Conservation (phyloP, 1,139 yeast species). For the Chernovozyma sophiae-reginae region DNA sequence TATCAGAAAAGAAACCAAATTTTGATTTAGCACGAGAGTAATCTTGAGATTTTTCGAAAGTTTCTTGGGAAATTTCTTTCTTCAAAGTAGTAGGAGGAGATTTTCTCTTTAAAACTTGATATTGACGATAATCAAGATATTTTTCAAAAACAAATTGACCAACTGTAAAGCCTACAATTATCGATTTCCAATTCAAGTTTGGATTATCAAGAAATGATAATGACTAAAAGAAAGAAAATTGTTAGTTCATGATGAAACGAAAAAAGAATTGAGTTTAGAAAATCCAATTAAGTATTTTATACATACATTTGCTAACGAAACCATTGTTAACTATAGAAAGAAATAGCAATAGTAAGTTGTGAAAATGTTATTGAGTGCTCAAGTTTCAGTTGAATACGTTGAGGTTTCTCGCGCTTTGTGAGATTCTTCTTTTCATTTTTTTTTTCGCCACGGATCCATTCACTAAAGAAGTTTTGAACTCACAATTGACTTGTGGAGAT, state of each 20-base stretch:
- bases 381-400: no score
- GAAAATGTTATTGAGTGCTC: no score
- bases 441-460: no score
- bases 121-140: conserved; percentile 74
- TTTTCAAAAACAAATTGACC: conserved; percentile 75
- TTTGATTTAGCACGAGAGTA: conserved; percentile 80
- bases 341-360: no score
- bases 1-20: conserved; percentile 57
- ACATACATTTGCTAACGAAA: conserved; percentile 21
- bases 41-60: conserved; percentile 72
- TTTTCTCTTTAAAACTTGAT: conserved; percentile 52
- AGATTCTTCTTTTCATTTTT: no score
- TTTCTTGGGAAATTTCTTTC: conserved; percentile 63
- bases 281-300: no score
- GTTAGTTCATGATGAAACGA: not conserved
- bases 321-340: no score
- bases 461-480: no score
- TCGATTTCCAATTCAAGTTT: conserved; percentile 70
- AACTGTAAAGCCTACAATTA: conserved; percentile 70
- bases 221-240: conserved; percentile 13
- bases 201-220: conserved; percentile 35
- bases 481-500: no score
- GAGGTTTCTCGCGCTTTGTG: no score
- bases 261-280: conserved; percentile 5
- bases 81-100: conserved; percentile 62